Percentiles rank a stretch among this genome's conserved stretches.
Evolutionary conservation across 371 early-diverging fungal species (phyloP).

Genomic region (Mucor irregularis): DNA sequence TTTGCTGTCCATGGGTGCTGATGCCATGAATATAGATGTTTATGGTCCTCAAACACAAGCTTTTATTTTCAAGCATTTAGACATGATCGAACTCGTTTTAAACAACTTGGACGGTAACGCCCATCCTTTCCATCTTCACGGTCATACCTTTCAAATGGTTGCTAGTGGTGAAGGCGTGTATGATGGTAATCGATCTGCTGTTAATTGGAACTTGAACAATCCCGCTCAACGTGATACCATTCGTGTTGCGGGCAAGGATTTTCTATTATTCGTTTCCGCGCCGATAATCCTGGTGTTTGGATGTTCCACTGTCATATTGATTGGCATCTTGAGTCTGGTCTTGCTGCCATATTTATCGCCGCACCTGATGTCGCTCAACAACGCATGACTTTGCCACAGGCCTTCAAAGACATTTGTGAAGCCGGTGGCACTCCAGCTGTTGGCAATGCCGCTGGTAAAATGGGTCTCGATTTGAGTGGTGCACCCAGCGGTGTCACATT

Average conservation of each 20-base stretch:
- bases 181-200: constrained; percentile 22
- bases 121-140: constrained; percentile 84
- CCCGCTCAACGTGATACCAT: constrained; percentile 68
- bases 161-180: constrained; percentile 32
- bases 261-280: constrained; percentile 68
- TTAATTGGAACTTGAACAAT: constrained; percentile 37
- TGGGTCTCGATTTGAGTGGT: constrained; percentile 51
- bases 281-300: constrained; percentile 67
- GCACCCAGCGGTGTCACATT: constrained; percentile 49
- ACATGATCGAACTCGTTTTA: constrained; percentile 50
- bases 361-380: constrained; percentile 52
- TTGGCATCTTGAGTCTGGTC: constrained; percentile 42
- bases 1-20: constrained; percentile 55
- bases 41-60: constrained; percentile 66
- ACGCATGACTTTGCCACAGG: constrained; percentile 31
- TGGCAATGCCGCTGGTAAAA: constrained; percentile 62
- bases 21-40: constrained; percentile 40
- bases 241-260: constrained; percentile 54
- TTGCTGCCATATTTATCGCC: constrained; percentile 55
- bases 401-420: constrained; percentile 46
- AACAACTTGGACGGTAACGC: constrained; percentile 62
- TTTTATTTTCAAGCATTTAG: constrained; percentile 47
- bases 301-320: constrained; percentile 43
- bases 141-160: constrained; percentile 73
- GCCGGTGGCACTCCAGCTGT: constrained; percentile 44